Conservation (phyloP, 2,329 filamentous ascomycete genomes). For the Fusarium sulawesiense region DNA sequence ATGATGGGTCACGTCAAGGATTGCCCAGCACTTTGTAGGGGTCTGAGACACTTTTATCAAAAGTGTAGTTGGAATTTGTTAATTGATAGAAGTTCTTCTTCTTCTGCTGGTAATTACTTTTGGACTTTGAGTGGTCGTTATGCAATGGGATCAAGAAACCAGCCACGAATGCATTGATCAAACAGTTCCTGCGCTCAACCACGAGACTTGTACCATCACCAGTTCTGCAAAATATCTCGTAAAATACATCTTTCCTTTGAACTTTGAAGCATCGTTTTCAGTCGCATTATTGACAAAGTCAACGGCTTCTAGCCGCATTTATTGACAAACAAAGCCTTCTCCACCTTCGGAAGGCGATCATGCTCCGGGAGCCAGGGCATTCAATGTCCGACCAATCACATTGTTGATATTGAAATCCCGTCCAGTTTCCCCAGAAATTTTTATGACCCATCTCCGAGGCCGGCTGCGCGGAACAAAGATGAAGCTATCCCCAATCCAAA, state of each 20-base stretch:
- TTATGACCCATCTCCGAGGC: constrained; percentile 34
- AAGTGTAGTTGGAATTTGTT: not conserved
- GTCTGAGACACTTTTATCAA: not conserved
- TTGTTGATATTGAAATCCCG: constrained; percentile 13
- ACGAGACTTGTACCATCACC: not conserved
- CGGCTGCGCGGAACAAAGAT: constrained; percentile 23
- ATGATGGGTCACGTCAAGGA: not conserved
- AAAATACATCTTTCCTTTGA: not conserved
- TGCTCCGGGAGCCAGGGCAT: constrained; percentile 3
- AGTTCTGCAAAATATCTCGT: not conserved
- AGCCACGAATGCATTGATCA: not conserved
- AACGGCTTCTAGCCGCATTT: not conserved
- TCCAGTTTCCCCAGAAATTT: constrained; percentile 24
- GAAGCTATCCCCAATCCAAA: constrained; percentile 34
- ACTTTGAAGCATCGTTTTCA: not conserved
- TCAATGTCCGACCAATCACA: constrained; percentile 18
- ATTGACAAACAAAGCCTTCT: not conserved
- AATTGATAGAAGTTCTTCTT: not conserved
- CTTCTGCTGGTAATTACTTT: not conserved
- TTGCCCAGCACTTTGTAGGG: not conserved
- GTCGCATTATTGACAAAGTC: not conserved
- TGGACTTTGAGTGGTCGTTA: not conserved
- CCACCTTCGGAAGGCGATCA: constrained; percentile 29
- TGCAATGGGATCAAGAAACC: no score
- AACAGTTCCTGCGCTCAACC: not conserved